Evolutionary conservation across 208 protist genomes (phyloP).

Genomic region (Sergeia podlipaevii): DNA sequence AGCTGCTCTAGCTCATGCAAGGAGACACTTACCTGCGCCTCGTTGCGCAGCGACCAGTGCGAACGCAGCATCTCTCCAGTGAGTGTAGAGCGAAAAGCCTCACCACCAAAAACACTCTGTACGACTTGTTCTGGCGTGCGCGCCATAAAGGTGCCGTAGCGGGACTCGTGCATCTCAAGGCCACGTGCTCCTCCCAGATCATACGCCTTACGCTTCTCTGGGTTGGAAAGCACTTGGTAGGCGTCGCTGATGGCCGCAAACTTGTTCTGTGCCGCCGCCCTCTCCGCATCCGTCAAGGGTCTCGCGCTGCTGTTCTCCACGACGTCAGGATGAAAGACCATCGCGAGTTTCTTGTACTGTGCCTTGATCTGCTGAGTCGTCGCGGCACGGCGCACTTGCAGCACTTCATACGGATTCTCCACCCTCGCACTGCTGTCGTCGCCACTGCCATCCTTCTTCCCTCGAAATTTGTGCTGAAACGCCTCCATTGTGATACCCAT

Average conservation of each 20-base stretch:
- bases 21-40: conserved; percentile 80
- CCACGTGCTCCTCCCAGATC: conserved; percentile 63
- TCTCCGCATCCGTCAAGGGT: conserved; percentile 32
- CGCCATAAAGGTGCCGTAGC: conserved; percentile 65
- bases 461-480: conserved; percentile 27
- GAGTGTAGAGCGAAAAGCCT: conserved; percentile 54
- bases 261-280: conserved; percentile 37
- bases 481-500: conserved; percentile 82
- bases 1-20: conserved; percentile 81
- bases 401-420: conserved; percentile 70
- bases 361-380: conserved; percentile 63
- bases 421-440: conserved; percentile 3
- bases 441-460: conserved; percentile 3
- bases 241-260: conserved; percentile 73
- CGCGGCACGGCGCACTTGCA: conserved; percentile 60
- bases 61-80: conserved; percentile 71
- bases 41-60: conserved; percentile 76
- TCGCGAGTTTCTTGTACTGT: conserved; percentile 86
- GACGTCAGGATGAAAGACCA: conserved; percentile 86
- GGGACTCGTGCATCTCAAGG: conserved; percentile 57
- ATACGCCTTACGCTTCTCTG: conserved; percentile 77
- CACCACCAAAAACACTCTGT: conserved; percentile 81
- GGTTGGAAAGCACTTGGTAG: conserved; percentile 86
- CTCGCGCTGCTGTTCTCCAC: conserved; percentile 19
- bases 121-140: conserved; percentile 81